These are phyloP conservation scores for Thymus quinquecostatus DNA, from an alignment of 257 asterid genomes.

Conservation along the genomic window DNA sequence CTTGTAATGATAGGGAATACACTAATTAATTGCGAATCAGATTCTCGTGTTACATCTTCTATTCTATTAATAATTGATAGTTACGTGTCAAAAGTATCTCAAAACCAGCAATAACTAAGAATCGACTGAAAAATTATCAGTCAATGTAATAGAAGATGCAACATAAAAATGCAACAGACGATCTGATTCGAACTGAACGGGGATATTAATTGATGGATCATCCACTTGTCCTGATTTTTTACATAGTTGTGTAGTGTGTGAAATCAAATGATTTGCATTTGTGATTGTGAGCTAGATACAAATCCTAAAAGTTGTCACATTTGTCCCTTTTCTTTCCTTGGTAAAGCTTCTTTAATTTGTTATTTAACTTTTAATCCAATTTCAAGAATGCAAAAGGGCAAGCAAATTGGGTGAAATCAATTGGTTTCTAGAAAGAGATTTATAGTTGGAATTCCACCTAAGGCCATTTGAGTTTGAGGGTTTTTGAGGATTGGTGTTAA, in stretches of 20 bases:
- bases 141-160: too few relatives aligned
- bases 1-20: conserved; percentile 31
- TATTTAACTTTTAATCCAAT: background rate
- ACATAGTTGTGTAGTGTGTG: conserved; percentile 28
- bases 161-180: too few relatives aligned
- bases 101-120: too few relatives aligned
- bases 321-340: conserved; percentile 5
- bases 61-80: too few relatives aligned
- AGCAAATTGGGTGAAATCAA: conserved; percentile 26
- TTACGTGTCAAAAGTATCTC: too few relatives aligned
- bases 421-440: conserved; percentile 25
- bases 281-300: conserved; percentile 33
- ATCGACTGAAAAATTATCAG: too few relatives aligned
- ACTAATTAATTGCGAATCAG: too few relatives aligned
- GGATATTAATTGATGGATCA: background rate
- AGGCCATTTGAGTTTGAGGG: conserved; percentile 20
- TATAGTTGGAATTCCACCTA: conserved; percentile 35
- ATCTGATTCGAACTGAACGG: too few relatives aligned
- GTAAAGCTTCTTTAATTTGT: conserved; percentile 24
- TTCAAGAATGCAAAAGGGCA: conserved; percentile 18
- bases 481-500: background rate
- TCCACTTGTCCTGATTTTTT: conserved; percentile 33
- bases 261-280: conserved; percentile 31
- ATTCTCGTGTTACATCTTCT: too few relatives aligned
- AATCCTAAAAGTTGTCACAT: conserved; percentile 27